Evolutionary conservation across 2,329 filamentous ascomycete genomes (phyloP).

Genomic region (Sarocladium oryzae): DNA sequence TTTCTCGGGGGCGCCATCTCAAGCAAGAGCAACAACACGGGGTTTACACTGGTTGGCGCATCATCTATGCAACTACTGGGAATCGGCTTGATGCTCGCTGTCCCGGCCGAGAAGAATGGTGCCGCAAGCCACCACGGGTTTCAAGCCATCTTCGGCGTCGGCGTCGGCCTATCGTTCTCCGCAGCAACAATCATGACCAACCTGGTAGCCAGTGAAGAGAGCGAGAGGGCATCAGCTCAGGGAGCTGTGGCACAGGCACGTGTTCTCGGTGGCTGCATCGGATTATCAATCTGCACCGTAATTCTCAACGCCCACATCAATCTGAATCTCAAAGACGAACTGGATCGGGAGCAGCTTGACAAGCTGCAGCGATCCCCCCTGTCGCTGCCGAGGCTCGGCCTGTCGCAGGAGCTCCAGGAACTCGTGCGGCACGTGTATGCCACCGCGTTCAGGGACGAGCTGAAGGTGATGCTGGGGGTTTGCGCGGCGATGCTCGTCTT

Average conservation of each 20-base stretch:
- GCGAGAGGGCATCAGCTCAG: constrained; percentile 50
- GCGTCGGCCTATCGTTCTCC: constrained; percentile 52
- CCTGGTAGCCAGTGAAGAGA: constrained; percentile 39
- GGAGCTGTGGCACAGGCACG: constrained; percentile 54
- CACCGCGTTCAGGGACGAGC: constrained; percentile 38
- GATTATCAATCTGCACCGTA: constrained; percentile 52
- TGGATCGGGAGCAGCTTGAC: constrained; percentile 32
- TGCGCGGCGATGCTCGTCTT: constrained; percentile 36
- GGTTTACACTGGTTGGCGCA: constrained; percentile 41
- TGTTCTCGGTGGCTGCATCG: constrained; percentile 53
- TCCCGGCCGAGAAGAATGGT: constrained; percentile 25
- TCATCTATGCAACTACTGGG: constrained; percentile 47
- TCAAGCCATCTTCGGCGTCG: constrained; percentile 50
- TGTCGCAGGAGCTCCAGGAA: constrained; percentile 25
- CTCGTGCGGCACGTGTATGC: constrained; percentile 36
- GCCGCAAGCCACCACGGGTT: constrained; percentile 44
- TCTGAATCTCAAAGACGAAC: constrained; percentile 24
- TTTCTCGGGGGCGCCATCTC: constrained; percentile 49
- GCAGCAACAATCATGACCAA: constrained; percentile 52
- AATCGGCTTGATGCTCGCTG: constrained; percentile 41
- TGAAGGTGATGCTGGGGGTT: constrained; percentile 39
- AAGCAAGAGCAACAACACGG: constrained; percentile 47
- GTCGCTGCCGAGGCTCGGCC: constrained; percentile 28
- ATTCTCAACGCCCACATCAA: constrained; percentile 45
- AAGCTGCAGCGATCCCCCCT: constrained; percentile 39